Evolutionary conservation across 208 protist genomes (phyloP).

Genomic region (Trypanosoma rangeli): DNA sequence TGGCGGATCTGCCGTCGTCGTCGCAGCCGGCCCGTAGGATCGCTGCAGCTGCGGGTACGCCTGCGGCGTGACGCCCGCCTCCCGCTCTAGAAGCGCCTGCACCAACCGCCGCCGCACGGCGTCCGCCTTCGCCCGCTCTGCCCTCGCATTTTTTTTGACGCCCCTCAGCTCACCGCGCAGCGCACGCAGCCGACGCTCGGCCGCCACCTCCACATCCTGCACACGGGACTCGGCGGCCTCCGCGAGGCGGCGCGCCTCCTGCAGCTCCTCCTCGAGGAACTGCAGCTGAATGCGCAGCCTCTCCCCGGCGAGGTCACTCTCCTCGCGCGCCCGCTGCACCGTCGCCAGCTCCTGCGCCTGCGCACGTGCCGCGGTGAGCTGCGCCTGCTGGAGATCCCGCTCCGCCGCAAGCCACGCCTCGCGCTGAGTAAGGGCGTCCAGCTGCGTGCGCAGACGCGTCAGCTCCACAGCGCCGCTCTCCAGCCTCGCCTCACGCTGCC

Average conservation of each 20-base stretch:
- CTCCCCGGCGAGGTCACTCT: constrained; percentile 43
- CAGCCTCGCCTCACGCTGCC: constrained; percentile 21
- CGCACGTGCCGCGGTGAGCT: constrained; percentile 44
- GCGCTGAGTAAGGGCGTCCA: constrained; percentile 41
- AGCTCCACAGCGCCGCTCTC: constrained; percentile 23
- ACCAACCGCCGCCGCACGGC: constrained; percentile 60
- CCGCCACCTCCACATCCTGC: constrained; percentile 52
- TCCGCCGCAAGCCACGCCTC: constrained; percentile 59
- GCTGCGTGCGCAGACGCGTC: constrained; percentile 5
- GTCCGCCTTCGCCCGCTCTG: constrained; percentile 49
- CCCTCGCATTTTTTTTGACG: constrained; percentile 43
- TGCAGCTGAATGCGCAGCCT: constrained; percentile 49
- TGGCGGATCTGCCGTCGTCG: not conserved
- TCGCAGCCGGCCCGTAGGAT: not conserved
- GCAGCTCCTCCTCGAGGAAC: constrained; percentile 48
- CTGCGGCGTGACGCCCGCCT: constrained; percentile 24
- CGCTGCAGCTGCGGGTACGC: not conserved
- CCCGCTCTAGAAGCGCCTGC: constrained; percentile 52
- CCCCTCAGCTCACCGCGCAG: constrained; percentile 50
- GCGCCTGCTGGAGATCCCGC: constrained; percentile 36
- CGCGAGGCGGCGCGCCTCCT: constrained; percentile 37
- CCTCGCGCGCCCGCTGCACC: constrained; percentile 31
- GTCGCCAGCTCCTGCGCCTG: constrained; percentile 50
- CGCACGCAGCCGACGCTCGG: constrained; percentile 37
- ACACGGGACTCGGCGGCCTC: constrained; percentile 37